Base-by-base conservation (phyloP, 371 early-diverging fungal genomes). In the Mortierella sp. region DNA sequence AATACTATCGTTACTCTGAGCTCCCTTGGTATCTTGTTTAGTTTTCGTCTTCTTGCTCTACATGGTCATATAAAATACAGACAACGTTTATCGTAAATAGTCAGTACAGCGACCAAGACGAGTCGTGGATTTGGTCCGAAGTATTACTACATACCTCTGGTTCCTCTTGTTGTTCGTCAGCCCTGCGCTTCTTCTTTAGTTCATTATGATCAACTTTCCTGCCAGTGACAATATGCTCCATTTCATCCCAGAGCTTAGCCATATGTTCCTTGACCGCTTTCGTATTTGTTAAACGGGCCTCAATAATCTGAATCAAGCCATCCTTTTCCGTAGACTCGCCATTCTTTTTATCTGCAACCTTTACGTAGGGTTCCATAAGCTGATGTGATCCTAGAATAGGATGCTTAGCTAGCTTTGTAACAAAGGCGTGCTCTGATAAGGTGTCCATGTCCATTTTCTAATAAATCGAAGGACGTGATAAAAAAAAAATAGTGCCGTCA, bases 151-250 rank as follows among this genome's bases (percentile, higher is more conserved):
- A 35, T 70, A 65, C 66, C 72, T 68, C 68, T 34, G 58, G 58
- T 15, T 54, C 67, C 26, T 70, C 75, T 42, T 68, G 47, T 8
- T 58, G 40, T 12, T 42, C 64, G 7, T 43, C 35, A 19, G 54
- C 64, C 40, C 75, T 70, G 37, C 73, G 66, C 61, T 76, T 73
- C 61, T 72, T 67, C 34, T 62, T 61, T 45, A 62, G 62, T 29
- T 67, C 73, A 37, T 81, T 61, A 23, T 72, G 72, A 26, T 74
- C 81, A 63, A 83, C 84, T 64, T 86, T 89, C 60, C 61, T 68
- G 26, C 80, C 80, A 12, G 67, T 74, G 28, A 69, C 61, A 32
- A 74, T 79, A 61, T 70, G 64, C 70, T 79, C 80, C 47, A 79
- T 57, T 42, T 74, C 74, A 29, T 70, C 71, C 74, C 70, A 74